Percentiles rank a stretch among this genome's conserved stretches.
Evolutionary conservation across 1,284 basidiomycete genomes (phyloP).

Genomic region (Xerocomus amazonicus): DNA sequence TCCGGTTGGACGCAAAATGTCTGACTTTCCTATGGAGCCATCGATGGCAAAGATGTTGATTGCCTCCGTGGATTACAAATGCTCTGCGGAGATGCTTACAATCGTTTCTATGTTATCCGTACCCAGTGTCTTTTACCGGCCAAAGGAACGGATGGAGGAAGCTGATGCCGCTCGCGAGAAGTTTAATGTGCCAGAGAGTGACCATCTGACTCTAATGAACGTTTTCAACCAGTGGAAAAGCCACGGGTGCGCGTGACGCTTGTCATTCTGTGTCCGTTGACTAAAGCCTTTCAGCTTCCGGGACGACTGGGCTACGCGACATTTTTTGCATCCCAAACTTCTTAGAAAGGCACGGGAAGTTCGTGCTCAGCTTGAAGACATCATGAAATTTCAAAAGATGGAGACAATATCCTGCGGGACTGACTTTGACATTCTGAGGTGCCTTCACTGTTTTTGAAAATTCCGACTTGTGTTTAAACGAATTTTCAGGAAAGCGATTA

Average conservation of each 20-base stretch:
- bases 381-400: slow-evolving; percentile 98
- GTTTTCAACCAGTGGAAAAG: slow-evolving; percentile 98
- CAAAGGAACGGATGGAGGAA: slow-evolving; percentile 94
- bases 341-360: slow-evolving; percentile 96
- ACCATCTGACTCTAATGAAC: slow-evolving; percentile 93
- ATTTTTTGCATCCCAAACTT: slow-evolving; percentile 96
- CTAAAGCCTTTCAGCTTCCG: slow-evolving; percentile 54
- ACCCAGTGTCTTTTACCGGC: slow-evolving; percentile 94
- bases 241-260: slow-evolving; percentile 62
- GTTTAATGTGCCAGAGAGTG: slow-evolving; percentile 97
- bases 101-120: slow-evolving; percentile 99
- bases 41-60: slow-evolving; percentile 99
- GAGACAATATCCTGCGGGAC: slow-evolving; percentile 86
- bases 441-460: slow-evolving; percentile 13
- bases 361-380: slow-evolving; percentile 94
- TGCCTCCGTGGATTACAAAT: slow-evolving; percentile 89
- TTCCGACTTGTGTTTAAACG: neutral
- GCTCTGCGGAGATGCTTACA: slow-evolving; percentile 94
- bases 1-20: slow-evolving; percentile 91
- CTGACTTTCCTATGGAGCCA: slow-evolving; percentile 97
- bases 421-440: slow-evolving; percentile 93
- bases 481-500: slow-evolving; percentile 83
- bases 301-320: slow-evolving; percentile 91
- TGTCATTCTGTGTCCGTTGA: neutral
- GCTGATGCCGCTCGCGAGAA: slow-evolving; percentile 96